Conservation (phyloP, 2,329 filamentous ascomycete genomes). For the Xylariales sp. region DNA sequence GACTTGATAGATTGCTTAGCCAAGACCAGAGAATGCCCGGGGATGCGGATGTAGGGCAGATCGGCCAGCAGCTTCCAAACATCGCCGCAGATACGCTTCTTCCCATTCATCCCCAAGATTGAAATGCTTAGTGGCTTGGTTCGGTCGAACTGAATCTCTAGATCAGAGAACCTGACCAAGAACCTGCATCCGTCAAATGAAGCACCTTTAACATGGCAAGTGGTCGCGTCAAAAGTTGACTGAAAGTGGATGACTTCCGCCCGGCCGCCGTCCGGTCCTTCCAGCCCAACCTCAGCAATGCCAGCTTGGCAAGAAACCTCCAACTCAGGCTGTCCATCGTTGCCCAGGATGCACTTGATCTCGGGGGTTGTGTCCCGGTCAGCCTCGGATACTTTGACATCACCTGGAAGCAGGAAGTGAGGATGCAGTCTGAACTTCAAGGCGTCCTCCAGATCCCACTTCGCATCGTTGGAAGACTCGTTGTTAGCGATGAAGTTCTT, state of each 20-base stretch:
- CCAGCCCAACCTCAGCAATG: constrained; percentile 25
- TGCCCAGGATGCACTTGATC: constrained; percentile 11
- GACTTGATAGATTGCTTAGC: constrained; percentile 30
- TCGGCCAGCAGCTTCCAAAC: constrained; percentile 29
- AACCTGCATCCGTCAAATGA: neutral
- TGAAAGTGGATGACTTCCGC: neutral
- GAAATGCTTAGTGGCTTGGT: constrained; percentile 25
- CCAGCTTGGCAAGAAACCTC: constrained; percentile 18
- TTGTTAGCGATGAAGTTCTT: constrained; percentile 33
- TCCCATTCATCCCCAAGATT: constrained; percentile 36
- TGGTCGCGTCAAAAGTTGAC: neutral
- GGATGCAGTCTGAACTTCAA: constrained; percentile 64
- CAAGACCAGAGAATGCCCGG: constrained; percentile 32
- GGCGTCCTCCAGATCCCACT: constrained; percentile 64
- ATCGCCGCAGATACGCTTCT: constrained; percentile 24
- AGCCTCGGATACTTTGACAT: constrained; percentile 31
- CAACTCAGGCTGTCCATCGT: constrained; percentile 18
- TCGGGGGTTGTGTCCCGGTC: neutral
- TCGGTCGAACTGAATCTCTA: constrained; percentile 15
- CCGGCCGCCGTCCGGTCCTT: constrained; percentile 25
- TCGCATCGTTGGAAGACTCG: constrained; percentile 53
- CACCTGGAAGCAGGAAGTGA: constrained; percentile 62
- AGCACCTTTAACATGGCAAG: neutral
- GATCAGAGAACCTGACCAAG: neutral
- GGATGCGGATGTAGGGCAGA: constrained; percentile 30